Evolutionary conservation across 345 rosid species (phyloP).

Genomic region (Hibiscus tridactylites): DNA sequence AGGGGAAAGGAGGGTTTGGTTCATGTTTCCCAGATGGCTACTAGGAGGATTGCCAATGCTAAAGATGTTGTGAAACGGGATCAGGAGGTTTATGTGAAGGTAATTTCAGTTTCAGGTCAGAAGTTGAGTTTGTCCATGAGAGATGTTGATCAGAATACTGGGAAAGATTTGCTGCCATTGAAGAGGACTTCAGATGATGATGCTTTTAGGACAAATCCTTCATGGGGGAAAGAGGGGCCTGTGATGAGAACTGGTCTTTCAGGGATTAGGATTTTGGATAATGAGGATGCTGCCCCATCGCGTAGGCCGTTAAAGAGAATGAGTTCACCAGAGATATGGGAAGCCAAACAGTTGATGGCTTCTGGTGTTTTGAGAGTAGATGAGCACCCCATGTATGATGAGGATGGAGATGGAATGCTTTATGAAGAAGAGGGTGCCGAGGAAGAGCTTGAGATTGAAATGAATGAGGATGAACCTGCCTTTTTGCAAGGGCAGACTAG

Average conservation of each 20-base stretch:
- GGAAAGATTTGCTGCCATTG: constrained; percentile 73
- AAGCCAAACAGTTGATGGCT: constrained; percentile 83
- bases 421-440: constrained; percentile 83
- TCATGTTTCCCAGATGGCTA: constrained; percentile 80
- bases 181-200: constrained; percentile 42
- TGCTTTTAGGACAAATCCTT: constrained; percentile 37
- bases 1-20: constrained; percentile 89
- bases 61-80: constrained; percentile 63
- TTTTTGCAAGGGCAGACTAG: constrained; percentile 76
- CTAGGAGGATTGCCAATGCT: constrained; percentile 43
- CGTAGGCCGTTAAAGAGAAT: constrained; percentile 74
- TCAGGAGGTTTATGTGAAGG: constrained; percentile 67
- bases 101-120: constrained; percentile 55
- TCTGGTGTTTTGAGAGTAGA: constrained; percentile 57
- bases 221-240: constrained; percentile 41
- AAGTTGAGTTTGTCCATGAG: constrained; percentile 60
- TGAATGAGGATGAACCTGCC: constrained; percentile 85
- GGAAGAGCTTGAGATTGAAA: constrained; percentile 89
- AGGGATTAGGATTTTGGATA: constrained; percentile 51
- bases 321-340: constrained; percentile 88
- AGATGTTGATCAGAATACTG: constrained; percentile 66
- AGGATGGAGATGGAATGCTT: constrained; percentile 70
- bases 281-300: constrained; percentile 35
- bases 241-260: constrained; percentile 45
- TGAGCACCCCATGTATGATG: constrained; percentile 77